A percentile compares a stretch with the other conserved stretches of the same genome.
phyloP scores from a whole-genome alignment of 768 basidiomycete species.

The Cystofilobasidium macerans region DNA sequence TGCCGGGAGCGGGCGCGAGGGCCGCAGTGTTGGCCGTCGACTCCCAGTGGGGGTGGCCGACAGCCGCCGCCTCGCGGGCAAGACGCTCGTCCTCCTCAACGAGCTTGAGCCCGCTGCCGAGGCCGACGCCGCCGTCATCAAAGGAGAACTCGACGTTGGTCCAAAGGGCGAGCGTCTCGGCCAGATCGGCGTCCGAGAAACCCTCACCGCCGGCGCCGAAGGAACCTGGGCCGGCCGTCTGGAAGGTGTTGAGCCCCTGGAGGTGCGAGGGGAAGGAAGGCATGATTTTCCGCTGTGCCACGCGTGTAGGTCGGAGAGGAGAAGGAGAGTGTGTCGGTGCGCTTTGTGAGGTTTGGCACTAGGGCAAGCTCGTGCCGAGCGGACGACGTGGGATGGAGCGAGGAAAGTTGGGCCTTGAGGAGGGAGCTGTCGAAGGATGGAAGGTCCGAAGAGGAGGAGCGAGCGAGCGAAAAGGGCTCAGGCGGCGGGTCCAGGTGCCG shows the following conservation, averaged over 20 bases:
- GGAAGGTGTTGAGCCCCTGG: slow-evolving; percentile 21
- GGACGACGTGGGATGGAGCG: too few species aligned
- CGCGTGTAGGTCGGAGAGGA: background rate
- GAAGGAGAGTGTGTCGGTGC: background rate
- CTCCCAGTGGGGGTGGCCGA: slow-evolving; percentile 3
- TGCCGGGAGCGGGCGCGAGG: background rate
- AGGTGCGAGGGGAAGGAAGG: slow-evolving; percentile 18
- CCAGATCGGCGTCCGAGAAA: slow-evolving; percentile 20
- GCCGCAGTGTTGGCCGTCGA: background rate
- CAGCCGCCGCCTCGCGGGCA: slow-evolving; percentile 2
- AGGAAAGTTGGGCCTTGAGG: too few species aligned
- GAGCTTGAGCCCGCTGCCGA: slow-evolving; percentile 11
- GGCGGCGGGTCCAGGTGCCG: too few species aligned
- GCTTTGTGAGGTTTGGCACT: too few species aligned
- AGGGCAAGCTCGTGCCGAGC: too few species aligned
- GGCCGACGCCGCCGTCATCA: slow-evolving; percentile 24
- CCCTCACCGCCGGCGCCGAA: background rate
- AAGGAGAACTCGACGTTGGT: slow-evolving; percentile 25
- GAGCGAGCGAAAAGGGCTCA: too few species aligned
- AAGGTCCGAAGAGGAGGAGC: too few species aligned
- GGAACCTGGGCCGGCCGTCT: background rate
- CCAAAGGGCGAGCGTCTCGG: slow-evolving; percentile 23
- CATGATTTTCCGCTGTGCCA: background rate
- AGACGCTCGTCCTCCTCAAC: slow-evolving; percentile 21
- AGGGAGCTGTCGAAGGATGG: too few species aligned